Evolutionary conservation across 2,329 filamentous ascomycete species (phyloP).

Genomic region (Trichophyton verrucosum): DNA sequence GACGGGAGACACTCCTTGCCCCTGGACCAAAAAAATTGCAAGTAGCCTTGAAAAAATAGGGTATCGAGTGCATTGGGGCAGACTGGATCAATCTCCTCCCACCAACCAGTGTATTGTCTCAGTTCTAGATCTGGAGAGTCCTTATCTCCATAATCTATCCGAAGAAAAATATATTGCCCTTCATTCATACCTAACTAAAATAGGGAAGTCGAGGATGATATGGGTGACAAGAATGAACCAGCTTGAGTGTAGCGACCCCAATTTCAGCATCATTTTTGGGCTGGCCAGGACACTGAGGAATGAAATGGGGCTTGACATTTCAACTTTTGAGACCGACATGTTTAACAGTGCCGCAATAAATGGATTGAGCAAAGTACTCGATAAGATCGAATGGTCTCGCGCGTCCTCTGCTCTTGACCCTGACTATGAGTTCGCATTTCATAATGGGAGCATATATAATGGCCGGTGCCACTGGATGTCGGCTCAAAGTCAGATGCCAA

Average conservation of each 20-base stretch:
- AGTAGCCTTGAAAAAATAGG: not conserved
- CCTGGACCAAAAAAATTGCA: not conserved
- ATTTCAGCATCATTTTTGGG: constrained; percentile 2
- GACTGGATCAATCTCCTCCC: not conserved
- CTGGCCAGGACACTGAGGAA: constrained; percentile 6
- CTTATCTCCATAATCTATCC: constrained; percentile 26
- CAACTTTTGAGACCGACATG: constrained; percentile 5
- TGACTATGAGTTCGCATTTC: not conserved
- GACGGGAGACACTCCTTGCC: not conserved
- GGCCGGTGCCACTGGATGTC: not conserved
- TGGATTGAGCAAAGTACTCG: not conserved
- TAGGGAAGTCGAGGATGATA: not conserved
- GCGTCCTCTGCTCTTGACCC: not conserved
- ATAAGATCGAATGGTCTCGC: not conserved
- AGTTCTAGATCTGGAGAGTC: constrained; percentile 19
- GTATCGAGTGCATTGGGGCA: not conserved
- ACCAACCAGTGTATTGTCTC: not conserved
- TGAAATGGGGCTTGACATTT: constrained; percentile 7
- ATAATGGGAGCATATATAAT: not conserved
- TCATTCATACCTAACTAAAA: not conserved
- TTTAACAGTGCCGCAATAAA: not conserved
- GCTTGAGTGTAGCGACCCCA: constrained; percentile 6
- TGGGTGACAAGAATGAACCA: constrained; percentile 10
- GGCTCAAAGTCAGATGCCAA: not conserved
- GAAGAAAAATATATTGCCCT: not conserved